Conservation (phyloP, 106 monocot genomes). For the Acorus calamus region DNA sequence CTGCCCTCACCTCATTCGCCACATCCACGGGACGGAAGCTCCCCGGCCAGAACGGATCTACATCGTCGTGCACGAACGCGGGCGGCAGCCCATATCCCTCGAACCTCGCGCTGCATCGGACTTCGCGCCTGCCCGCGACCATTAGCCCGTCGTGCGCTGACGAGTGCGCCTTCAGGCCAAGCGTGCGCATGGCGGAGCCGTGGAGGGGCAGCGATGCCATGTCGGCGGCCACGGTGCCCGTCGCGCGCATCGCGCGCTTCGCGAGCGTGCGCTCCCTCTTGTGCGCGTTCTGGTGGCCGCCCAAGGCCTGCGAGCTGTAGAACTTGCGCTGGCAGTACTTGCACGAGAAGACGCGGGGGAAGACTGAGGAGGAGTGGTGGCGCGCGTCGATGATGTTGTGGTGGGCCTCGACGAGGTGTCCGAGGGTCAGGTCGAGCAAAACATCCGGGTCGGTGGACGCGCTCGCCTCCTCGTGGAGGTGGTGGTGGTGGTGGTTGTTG, state of each 20-base stretch:
- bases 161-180: constrained; percentile 34
- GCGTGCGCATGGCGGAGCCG: constrained; percentile 18
- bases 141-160: constrained; percentile 8
- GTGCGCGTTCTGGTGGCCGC: constrained; percentile 54
- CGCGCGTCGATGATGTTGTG: no score
- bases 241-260: constrained; percentile 11
- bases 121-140: neutral
- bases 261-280: constrained; percentile 40
- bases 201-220: constrained; percentile 36
- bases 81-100: constrained; percentile 11
- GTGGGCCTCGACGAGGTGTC: no score
- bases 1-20: no score
- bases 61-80: constrained; percentile 5
- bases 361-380: neutral
- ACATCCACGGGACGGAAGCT: constrained; percentile 16
- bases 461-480: no score
- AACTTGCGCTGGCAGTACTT: constrained; percentile 63
- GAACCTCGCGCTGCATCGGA: neutral
- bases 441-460: no score
- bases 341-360: constrained; percentile 32
- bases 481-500: no score
- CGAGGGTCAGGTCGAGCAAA: no score
- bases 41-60: constrained; percentile 24
- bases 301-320: constrained; percentile 45
- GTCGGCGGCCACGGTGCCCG: constrained; percentile 10